Evolutionary conservation across 2,329 filamentous ascomycete genomes (phyloP).

Genomic region (Pyrenophora tritici-repentis): DNA sequence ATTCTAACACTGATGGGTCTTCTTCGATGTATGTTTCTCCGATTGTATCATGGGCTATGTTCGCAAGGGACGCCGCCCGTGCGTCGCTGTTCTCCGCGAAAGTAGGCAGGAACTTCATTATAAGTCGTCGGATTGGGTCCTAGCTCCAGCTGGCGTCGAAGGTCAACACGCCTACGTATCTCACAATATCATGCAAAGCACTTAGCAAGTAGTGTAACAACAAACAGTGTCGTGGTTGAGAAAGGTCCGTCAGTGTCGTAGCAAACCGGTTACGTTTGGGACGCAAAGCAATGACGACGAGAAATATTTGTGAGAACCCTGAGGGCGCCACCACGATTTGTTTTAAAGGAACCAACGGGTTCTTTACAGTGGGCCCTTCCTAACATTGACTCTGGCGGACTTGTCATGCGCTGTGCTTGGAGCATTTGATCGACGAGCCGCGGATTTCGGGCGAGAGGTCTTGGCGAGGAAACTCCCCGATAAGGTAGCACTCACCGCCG

Average conservation of each 20-base stretch:
- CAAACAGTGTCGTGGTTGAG: background rate
- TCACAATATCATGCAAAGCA: background rate
- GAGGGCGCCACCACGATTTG: slow-evolving; percentile 3
- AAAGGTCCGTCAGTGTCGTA: background rate
- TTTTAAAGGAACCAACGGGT: background rate
- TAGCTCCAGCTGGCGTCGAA: background rate
- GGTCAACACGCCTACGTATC: background rate
- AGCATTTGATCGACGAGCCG: slow-evolving; percentile 18
- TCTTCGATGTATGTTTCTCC: slow-evolving; percentile 33
- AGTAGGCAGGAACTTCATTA: slow-evolving; percentile 20
- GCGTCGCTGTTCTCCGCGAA: slow-evolving; percentile 19
- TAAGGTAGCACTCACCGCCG: slow-evolving; percentile 7
- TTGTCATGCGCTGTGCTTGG: slow-evolving; percentile 13
- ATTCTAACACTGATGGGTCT: slow-evolving; percentile 37
- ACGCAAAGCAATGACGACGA: background rate
- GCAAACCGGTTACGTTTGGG: background rate
- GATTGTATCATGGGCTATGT: slow-evolving; percentile 28
- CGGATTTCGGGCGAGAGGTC: slow-evolving; percentile 22
- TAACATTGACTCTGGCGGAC: slow-evolving; percentile 7
- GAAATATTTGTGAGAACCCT: background rate
- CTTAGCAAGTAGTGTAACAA: background rate
- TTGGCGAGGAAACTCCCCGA: slow-evolving; percentile 13
- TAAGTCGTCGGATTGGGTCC: background rate
- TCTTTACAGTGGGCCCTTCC: slow-evolving; percentile 2
- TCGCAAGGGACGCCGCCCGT: slow-evolving; percentile 18